Conservation (phyloP, 441 rosid genomes). For the Syzygium syzygioides region DNA sequence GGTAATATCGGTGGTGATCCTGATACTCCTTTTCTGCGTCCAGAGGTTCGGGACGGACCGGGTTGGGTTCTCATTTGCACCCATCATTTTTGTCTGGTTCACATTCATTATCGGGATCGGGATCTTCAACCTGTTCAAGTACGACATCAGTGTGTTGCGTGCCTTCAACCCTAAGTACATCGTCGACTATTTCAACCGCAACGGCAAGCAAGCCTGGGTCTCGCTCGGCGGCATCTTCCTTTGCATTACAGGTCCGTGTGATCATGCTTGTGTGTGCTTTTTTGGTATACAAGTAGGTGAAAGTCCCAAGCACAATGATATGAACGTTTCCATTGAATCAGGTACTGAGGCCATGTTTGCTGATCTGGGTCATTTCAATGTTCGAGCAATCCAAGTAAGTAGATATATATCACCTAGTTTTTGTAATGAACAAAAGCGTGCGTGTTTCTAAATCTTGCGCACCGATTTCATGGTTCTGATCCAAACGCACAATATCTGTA, state of each 20-base stretch:
- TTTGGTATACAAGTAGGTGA: not conserved
- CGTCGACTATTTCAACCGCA: slow-evolving; percentile 43
- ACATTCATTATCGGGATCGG: slow-evolving; percentile 54
- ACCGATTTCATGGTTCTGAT: no score
- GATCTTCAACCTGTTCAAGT: slow-evolving; percentile 49
- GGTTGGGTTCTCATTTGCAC: slow-evolving; percentile 66
- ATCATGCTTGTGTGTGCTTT: not conserved
- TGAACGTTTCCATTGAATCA: not conserved
- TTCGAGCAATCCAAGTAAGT: slow-evolving; percentile 43
- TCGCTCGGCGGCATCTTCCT: slow-evolving; percentile 73
- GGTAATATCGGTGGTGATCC: slow-evolving; percentile 56
- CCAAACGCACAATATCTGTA: no score
- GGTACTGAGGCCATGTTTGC: not conserved
- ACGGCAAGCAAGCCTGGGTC: slow-evolving; percentile 45
- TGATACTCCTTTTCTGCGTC: slow-evolving; percentile 35
- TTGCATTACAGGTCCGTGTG: slow-evolving; percentile 47
- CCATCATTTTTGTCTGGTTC: slow-evolving; percentile 57
- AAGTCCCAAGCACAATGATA: not conserved
- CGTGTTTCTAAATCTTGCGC: no score
- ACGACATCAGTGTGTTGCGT: slow-evolving; percentile 48
- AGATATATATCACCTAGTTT: no score
- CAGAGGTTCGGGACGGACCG: slow-evolving; percentile 69
- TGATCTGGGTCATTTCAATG: slow-evolving; percentile 45
- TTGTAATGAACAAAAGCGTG: no score
- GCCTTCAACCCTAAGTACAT: slow-evolving; percentile 69